A percentile compares a stretch with the other conserved stretches of the same genome.
Conservation (phyloP, 257 asterid genomes). For the Galeopsis tetrahit region DNA sequence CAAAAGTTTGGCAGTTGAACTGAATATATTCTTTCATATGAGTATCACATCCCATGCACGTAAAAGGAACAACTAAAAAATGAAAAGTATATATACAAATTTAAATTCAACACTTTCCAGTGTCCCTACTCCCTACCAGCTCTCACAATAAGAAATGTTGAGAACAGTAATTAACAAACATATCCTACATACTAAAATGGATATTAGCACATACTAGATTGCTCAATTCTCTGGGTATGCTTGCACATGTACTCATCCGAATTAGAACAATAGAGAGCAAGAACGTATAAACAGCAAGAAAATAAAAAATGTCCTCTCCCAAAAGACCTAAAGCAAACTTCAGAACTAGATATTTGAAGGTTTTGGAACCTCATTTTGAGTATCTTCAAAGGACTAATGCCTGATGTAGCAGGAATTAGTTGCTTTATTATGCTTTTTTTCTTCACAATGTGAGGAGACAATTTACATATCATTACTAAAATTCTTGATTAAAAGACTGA, state of each 20-base stretch:
- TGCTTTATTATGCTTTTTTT: not conserved
- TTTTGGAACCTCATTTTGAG: not conserved
- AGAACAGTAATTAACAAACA: not conserved
- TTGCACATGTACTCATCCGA: not conserved
- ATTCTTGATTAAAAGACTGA: not conserved
- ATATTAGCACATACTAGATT: slow-evolving; percentile 1
- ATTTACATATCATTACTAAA: not conserved
- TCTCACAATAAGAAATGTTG: not conserved
- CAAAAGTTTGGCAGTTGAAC: slow-evolving; percentile 26
- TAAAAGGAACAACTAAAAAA: not conserved
- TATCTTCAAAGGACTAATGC: not conserved
- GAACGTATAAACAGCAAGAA: not conserved
- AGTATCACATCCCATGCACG: not conserved
- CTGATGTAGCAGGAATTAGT: not conserved
- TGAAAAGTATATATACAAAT: not conserved
- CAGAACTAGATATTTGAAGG: not conserved
- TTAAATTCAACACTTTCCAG: not conserved
- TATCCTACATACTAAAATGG: not conserved
- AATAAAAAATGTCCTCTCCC: not conserved
- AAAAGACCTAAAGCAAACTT: not conserved
- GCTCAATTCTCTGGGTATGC: not conserved
- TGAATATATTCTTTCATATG: not conserved
- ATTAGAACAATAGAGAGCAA: not conserved
- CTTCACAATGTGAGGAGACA: not conserved
- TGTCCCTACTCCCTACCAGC: slow-evolving; percentile 11